Evolutionary conservation across 306 rosid genomes (phyloP).

Genomic region (Gynostemma pentaphyllum): DNA sequence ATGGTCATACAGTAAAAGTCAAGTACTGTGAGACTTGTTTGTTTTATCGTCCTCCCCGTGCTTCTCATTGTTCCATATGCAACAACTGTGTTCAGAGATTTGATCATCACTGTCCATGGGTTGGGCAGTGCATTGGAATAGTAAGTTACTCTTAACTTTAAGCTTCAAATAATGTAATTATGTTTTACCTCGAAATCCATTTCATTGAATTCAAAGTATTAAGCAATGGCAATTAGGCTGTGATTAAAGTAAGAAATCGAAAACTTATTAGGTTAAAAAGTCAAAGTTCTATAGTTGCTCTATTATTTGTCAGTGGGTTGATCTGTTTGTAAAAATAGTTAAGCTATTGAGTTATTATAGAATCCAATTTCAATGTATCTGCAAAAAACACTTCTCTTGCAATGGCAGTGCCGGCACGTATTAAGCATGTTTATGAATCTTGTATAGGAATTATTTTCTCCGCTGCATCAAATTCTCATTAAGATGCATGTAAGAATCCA

Average conservation of each 20-base stretch:
- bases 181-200: background rate
- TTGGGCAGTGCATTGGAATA: slow-evolving; percentile 94
- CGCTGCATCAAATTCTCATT: background rate
- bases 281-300: background rate
- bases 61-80: slow-evolving; percentile 97
- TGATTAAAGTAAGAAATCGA: background rate
- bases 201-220: background rate
- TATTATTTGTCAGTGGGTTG: background rate
- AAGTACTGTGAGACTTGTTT: slow-evolving; percentile 94
- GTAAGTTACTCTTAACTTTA: slow-evolving; percentile 39
- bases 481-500: background rate
- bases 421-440: background rate
- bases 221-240: background rate
- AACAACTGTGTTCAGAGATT: slow-evolving; percentile 93
- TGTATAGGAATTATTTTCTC: background rate
- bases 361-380: background rate
- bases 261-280: background rate
- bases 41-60: slow-evolving; percentile 92
- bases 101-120: slow-evolving; percentile 99
- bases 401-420: background rate
- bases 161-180: background rate
- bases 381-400: background rate
- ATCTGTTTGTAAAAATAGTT: background rate
- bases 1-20: slow-evolving; percentile 73
- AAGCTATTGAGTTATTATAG: background rate